Percentiles rank a stretch among this genome's conserved stretches.
These are phyloP conservation scores for Geranium rotundifolium DNA, from an alignment of 345 rosid species.

Conservation along the genomic window DNA sequence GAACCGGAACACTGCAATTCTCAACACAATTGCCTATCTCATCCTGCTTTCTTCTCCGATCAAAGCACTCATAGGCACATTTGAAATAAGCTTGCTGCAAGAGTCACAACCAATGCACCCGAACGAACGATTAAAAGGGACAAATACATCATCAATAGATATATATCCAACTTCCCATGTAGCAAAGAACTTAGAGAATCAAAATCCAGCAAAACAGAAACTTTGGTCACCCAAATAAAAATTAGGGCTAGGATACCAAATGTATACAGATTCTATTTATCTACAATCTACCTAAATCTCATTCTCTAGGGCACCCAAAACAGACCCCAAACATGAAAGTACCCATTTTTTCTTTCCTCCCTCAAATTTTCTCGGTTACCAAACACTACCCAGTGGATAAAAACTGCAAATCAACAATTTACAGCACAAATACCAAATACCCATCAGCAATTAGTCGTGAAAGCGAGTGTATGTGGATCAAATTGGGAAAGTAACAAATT, in stretches of 20 bases:
- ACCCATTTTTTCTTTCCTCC: not conserved
- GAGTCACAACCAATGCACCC: not conserved
- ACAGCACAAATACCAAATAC: not conserved
- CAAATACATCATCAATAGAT: no score
- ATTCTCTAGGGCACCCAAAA: not conserved
- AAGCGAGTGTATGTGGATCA: not conserved
- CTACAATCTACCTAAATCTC: not conserved
- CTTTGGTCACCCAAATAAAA: no score
- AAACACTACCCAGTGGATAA: not conserved
- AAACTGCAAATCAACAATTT: not conserved
- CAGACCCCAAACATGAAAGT: not conserved
- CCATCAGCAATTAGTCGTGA: not conserved
- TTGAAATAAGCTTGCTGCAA: slow-evolving; percentile 95
- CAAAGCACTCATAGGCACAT: slow-evolving; percentile 87
- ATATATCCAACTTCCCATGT: not conserved
- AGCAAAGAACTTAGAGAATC: not conserved
- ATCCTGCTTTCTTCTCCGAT: slow-evolving; percentile 60
- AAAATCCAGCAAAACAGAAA: no score
- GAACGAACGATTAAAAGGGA: not conserved
- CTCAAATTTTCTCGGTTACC: not conserved
- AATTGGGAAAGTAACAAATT: not conserved
- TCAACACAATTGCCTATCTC: slow-evolving; percentile 74
- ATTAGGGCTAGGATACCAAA: no score
- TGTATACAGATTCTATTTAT: no score
- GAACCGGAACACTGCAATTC: slow-evolving; percentile 64